phyloP scores from a whole-genome alignment of 768 basidiomycete species.

The Jaapia argillacea region DNA sequence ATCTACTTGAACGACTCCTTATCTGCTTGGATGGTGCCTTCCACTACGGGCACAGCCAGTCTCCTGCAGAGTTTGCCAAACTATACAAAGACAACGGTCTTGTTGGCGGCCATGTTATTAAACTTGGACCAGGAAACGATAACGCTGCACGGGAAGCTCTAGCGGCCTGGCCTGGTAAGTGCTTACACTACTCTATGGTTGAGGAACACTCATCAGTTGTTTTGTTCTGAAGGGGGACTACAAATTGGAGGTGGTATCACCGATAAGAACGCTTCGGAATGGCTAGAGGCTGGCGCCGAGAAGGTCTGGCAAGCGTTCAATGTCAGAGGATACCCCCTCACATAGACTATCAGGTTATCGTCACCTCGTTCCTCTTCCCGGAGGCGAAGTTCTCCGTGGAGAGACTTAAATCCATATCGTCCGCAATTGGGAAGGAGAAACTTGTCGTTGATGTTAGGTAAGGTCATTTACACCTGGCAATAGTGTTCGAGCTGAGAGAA shows the following conservation, averaged over 20 bases:
- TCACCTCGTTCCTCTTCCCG: slow-evolving; percentile 96
- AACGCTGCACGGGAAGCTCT: slow-evolving; percentile 81
- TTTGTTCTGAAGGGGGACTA: slow-evolving; percentile 42
- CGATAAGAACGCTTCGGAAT: slow-evolving; percentile 65
- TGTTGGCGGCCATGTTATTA: slow-evolving; percentile 90
- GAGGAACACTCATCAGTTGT: neutral
- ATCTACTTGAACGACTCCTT: slow-evolving; percentile 4
- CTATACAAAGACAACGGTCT: slow-evolving; percentile 66
- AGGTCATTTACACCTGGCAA: neutral
- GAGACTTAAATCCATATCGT: slow-evolving; percentile 52
- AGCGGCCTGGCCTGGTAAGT: slow-evolving; percentile 69
- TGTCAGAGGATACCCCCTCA: slow-evolving; percentile 5
- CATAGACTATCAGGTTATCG: slow-evolving; percentile 61
- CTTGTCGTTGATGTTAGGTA: slow-evolving; percentile 96
- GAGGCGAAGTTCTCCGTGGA: slow-evolving; percentile 67
- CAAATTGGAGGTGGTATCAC: slow-evolving; percentile 95
- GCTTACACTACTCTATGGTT: neutral
- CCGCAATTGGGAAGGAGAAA: slow-evolving; percentile 66
- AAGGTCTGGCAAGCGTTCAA: slow-evolving; percentile 45
- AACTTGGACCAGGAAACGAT: slow-evolving; percentile 87
- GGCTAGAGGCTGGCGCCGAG: slow-evolving; percentile 84
- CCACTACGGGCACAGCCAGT: slow-evolving; percentile 38
- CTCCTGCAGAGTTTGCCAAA: slow-evolving; percentile 68
- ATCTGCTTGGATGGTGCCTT: slow-evolving; percentile 4
- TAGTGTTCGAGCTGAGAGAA: neutral